Evolutionary conservation across 257 asterid species (phyloP), one percentile per base, ranked within the genome.

Genomic region (Solanum virginianum): DNA sequence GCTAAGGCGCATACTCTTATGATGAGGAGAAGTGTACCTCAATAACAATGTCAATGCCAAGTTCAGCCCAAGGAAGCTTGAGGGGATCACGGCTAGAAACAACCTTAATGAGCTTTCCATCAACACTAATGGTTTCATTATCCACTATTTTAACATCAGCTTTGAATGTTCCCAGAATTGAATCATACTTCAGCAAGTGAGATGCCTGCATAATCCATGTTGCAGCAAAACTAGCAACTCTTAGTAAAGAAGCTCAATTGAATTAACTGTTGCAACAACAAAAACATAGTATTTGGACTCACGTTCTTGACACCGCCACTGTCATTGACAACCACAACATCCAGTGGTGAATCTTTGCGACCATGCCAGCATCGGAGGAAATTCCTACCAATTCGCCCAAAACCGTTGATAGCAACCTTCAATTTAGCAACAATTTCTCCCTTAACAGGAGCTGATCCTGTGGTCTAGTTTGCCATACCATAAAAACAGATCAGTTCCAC

Each of bases 291-390:
- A 51, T 83, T 66, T 82, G 16, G 24, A 84, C 97, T 85, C 91
- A 94, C 98, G 43, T 93, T 95, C 89, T 93, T 95, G 29, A 95
- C 99, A 90, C 99, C 97, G 0, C 96, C 98, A 80, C 98, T 95
- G 94, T 95, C 98, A 45, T 95, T 95, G 85, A 94, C 92, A 18
- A 93, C 95, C 36, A 95, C 70, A 17, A 95, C 99, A 4, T 95
- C 99, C 6, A 94, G 93, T n/a, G 98, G 99, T 29, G 99, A 94
- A 81, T 94, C 93, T 86, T 94, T 90, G 54, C 97, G 93, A 9
- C 98, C 99, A 57, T 96, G 99, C 98, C 99, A 96, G 92, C 98
- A 96, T 16, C 98, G 93, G 51, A 95, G 98, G 89, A 95, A 95
- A 97, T 96, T 96, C 88, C 99, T 88, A 6, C 99, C 99, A 79